Conservation (phyloP, 1,139 yeast species). For the Lodderomyces orthopsilosis region DNA sequence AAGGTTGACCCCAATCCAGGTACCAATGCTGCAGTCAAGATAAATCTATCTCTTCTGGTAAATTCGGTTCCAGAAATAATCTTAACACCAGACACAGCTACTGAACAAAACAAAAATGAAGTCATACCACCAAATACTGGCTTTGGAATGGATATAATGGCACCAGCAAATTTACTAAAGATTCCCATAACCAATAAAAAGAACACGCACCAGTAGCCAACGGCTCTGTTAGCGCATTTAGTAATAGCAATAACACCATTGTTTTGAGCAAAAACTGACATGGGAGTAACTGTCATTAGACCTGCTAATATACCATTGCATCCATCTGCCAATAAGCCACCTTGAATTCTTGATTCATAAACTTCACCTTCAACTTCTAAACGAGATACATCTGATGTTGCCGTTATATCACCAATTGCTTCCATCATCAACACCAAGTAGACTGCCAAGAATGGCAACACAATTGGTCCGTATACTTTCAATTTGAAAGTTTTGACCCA, state of each 20-base stretch:
- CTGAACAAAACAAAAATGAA: slow-evolving; percentile 80
- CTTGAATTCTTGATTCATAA: slow-evolving; percentile 85
- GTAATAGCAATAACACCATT: slow-evolving; percentile 91
- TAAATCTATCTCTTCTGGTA: slow-evolving; percentile 84
- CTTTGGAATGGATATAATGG: slow-evolving; percentile 78
- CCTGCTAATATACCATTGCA: slow-evolving; percentile 71
- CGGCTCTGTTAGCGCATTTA: slow-evolving; percentile 81
- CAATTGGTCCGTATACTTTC: slow-evolving; percentile 75
- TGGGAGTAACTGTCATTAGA: slow-evolving; percentile 72
- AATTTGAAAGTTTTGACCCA: slow-evolving; percentile 86
- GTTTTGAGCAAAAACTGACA: slow-evolving; percentile 89
- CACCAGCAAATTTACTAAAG: slow-evolving; percentile 86
- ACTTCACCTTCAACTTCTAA: slow-evolving; percentile 75
- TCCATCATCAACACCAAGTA: slow-evolving; percentile 83
- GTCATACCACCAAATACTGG: slow-evolving; percentile 94
- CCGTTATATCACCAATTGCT: slow-evolving; percentile 90
- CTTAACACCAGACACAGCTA: slow-evolving; percentile 83
- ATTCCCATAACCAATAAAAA: slow-evolving; percentile 82
- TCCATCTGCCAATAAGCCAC: slow-evolving; percentile 86
- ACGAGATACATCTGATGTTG: slow-evolving; percentile 86
- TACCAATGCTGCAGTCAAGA: slow-evolving; percentile 70
- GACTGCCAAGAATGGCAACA: slow-evolving; percentile 79
- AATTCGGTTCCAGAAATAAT: slow-evolving; percentile 74
- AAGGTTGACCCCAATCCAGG: slow-evolving; percentile 80
- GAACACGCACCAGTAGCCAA: slow-evolving; percentile 88